phyloP scores from a whole-genome alignment of 192 early-diverging fungal species.

The Backusella morwellensis region DNA sequence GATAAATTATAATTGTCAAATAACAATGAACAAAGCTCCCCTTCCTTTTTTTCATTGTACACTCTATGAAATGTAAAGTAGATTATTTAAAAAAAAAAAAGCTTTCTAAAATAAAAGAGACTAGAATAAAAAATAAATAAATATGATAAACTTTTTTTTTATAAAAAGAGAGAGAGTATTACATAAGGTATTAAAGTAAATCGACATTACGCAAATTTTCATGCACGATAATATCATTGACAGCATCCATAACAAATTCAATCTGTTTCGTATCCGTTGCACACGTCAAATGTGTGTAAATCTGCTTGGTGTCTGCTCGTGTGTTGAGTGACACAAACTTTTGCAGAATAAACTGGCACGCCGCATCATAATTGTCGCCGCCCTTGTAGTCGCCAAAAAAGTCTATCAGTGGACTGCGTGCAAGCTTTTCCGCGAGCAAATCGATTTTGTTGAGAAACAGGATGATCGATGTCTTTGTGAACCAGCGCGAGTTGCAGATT shows the following conservation, averaged over 20 bases:
- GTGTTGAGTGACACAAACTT: slow-evolving; percentile 78
- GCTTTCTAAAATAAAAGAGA: too few species aligned
- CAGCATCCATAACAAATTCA: slow-evolving; percentile 86
- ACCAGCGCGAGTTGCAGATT: slow-evolving; percentile 97
- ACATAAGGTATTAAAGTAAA: slow-evolving; percentile 53
- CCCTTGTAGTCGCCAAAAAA: slow-evolving; percentile 90
- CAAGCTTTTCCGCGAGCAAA: slow-evolving; percentile 89
- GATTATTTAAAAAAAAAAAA: too few species aligned
- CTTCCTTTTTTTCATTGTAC: too few species aligned
- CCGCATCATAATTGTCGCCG: slow-evolving; percentile 68
- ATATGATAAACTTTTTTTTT: too few species aligned
- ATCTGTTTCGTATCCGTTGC: slow-evolving; percentile 86
- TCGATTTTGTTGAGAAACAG: slow-evolving; percentile 99
- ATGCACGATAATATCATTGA: slow-evolving; percentile 88
- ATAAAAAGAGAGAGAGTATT: background rate
- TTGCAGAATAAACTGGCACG: slow-evolving; percentile 76
- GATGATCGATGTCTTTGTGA: slow-evolving; percentile 95
- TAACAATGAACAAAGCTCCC: too few species aligned
- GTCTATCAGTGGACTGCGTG: slow-evolving; percentile 74
- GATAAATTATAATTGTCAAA: too few species aligned
- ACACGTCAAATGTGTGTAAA: slow-evolving; percentile 88
- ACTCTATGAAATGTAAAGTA: too few species aligned
- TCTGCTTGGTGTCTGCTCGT: slow-evolving; percentile 75
- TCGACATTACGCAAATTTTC: slow-evolving; percentile 78
- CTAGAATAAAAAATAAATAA: too few species aligned